These are phyloP conservation scores for Pezicula carpinea DNA, from an alignment of 2,329 filamentous ascomycete genomes.

Conservation along the genomic window DNA sequence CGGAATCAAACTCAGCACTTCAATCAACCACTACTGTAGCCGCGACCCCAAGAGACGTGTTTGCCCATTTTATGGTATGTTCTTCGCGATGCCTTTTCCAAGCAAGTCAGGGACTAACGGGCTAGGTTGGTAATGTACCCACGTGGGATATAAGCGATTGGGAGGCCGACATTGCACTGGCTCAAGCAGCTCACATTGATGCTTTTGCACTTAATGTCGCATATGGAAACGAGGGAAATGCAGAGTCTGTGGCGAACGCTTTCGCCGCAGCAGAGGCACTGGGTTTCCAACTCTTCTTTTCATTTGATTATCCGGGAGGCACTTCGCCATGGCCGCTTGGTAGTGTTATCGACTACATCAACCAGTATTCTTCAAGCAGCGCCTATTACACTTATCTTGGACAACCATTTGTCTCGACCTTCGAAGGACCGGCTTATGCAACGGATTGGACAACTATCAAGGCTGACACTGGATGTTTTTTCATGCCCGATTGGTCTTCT, in stretches of 20 bases:
- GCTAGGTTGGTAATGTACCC: conserved; percentile 25
- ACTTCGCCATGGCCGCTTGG: conserved; percentile 23
- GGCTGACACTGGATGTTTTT: conserved; percentile 23
- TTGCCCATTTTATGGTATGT: conserved; percentile 26
- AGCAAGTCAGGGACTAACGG: not conserved
- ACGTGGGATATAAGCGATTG: conserved; percentile 21
- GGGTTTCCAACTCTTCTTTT: conserved; percentile 36
- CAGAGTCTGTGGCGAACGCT: conserved; percentile 17
- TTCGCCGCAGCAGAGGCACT: conserved; percentile 28
- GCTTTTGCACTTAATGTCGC: conserved; percentile 35
- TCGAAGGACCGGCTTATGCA: conserved; percentile 38
- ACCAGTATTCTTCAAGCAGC: conserved; percentile 16
- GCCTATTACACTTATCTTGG: conserved; percentile 26
- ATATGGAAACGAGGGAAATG: conserved; percentile 10
- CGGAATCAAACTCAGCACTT: too few species aligned
- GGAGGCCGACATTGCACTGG: conserved; percentile 30
- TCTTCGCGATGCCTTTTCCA: not conserved
- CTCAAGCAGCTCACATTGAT: conserved; percentile 33
- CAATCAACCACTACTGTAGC: too few species aligned
- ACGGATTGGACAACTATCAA: conserved; percentile 38
- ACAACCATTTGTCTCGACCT: conserved; percentile 43
- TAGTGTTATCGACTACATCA: conserved; percentile 24
- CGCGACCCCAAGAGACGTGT: conserved; percentile 13
- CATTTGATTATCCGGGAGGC: conserved; percentile 35
- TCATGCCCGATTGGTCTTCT: conserved; percentile 38